phyloP scores from a whole-genome alignment of 2,329 filamentous ascomycete genomes.

The Pestalotiopsis sp. region DNA sequence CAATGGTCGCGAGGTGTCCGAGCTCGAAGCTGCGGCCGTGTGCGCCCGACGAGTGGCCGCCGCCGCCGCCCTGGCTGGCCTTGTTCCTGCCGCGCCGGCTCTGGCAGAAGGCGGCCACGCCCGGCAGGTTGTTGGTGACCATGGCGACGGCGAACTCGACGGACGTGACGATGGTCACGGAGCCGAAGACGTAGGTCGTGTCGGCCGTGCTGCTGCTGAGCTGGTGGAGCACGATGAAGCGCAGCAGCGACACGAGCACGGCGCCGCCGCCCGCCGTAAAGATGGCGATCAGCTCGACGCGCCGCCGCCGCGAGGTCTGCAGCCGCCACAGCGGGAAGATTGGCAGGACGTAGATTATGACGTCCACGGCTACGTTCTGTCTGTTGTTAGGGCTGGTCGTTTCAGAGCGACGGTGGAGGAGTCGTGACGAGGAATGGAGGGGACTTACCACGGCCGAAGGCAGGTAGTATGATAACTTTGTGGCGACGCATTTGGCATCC shows the following conservation, averaged over 20 bases:
- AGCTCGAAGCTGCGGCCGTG: not conserved
- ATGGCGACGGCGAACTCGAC: slow-evolving; percentile 34
- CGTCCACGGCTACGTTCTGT: slow-evolving; percentile 21
- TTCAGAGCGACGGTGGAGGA: not conserved
- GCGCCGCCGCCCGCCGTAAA: slow-evolving; percentile 31
- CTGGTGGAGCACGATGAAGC: slow-evolving; percentile 47
- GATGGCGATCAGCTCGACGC: slow-evolving; percentile 24
- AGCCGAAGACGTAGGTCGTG: slow-evolving; percentile 31
- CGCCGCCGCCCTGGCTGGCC: not conserved
- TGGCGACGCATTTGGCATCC: slow-evolving; percentile 7
- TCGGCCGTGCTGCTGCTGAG: slow-evolving; percentile 28
- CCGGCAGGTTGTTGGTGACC: slow-evolving; percentile 33
- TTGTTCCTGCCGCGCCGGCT: not conserved
- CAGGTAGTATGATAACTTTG: not conserved
- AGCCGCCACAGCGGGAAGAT: slow-evolving; percentile 44
- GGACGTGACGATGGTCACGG: slow-evolving; percentile 33
- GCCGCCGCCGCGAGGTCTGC: slow-evolving; percentile 38
- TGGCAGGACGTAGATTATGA: slow-evolving; percentile 30
- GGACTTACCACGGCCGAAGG: not conserved
- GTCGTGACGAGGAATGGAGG: too few relatives aligned
- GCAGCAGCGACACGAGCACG: slow-evolving; percentile 36
- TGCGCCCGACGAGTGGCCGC: not conserved
- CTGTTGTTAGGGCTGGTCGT: not conserved
- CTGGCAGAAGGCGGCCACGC: slow-evolving; percentile 31
- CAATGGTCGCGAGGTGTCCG: not conserved